Base-by-base conservation (phyloP, 768 basidiomycete species). In the Terana coerulea region DNA sequence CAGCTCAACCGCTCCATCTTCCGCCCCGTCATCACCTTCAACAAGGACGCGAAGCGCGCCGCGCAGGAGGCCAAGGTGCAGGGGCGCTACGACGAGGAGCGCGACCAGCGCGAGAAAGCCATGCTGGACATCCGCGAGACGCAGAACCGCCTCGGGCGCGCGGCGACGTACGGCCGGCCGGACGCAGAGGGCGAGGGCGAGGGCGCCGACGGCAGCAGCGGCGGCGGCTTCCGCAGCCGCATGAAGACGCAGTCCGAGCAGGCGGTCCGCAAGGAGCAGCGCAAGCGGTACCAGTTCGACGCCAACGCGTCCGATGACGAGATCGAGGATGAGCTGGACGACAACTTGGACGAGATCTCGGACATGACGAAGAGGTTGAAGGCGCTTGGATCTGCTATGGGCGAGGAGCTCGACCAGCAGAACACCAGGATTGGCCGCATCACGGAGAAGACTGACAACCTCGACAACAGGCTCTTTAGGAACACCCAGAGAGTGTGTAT, bases 1-100 rank as follows among this genome's bases (percentile, higher is more conserved):
- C 79, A 94, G 65, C 82, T 99, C 50, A 98, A 98, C 68, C 81
- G 84, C 29, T 94, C 91, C 33, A 98, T 99, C 66, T 98, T 99
- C 75, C 81, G 86, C 43, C 95, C 91, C 8, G 92, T 83, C 51
- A 84, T 97, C 59, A 85, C 86, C 0, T 95, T 88, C 69, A 95
- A 98, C 75, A 99, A 97, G 69, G 86, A 92, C 31, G 78, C 76
- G 15, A 98, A 98, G 69, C 89, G 93, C 43, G 80, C 81, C 4
- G 91, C 88, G 12, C 84, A 92, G 60, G 93, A 97, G 63, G 80
- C 81, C 26, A 90, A 92, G 64, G 73, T 97, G 21, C 80, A 84
- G 67, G 71, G 82, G 43, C 91, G 93, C 12, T 95, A 95, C 62
- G 86, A 92, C 8, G 88, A 92, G 22, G 94, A 98, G 61, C 81